phyloP scores from a whole-genome alignment of 768 basidiomycete species.

The Agrocybe praecox region DNA sequence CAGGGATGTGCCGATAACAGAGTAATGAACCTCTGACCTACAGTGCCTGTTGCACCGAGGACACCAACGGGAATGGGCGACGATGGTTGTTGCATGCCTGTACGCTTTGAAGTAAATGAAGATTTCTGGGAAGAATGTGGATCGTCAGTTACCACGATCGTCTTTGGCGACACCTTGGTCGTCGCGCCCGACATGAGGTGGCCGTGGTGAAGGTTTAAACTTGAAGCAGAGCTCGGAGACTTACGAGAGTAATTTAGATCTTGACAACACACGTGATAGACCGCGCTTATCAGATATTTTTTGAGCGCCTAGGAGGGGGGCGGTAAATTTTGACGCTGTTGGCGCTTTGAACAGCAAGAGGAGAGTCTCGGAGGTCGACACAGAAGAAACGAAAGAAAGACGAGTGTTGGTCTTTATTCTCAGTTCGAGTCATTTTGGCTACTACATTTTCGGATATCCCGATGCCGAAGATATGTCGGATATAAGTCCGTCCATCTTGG shows the following conservation, averaged over 20 bases:
- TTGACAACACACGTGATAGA: constrained; percentile 6
- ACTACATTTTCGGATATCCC: constrained; percentile 1
- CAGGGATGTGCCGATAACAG: constrained; percentile 88
- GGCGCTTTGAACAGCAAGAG: background rate
- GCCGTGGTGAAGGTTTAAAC: background rate
- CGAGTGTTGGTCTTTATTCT: background rate
- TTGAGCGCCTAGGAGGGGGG: background rate
- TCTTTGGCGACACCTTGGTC: constrained; percentile 3
- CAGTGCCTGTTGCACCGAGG: constrained; percentile 90
- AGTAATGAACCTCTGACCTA: constrained; percentile 93
- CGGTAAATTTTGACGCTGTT: background rate
- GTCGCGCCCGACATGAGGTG: constrained; percentile 6
- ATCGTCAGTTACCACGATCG: constrained; percentile 23
- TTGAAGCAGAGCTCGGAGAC: background rate
- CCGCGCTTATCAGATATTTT: constrained; percentile 10
- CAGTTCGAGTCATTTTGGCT: background rate
- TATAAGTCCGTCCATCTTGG: background rate
- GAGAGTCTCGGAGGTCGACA: background rate
- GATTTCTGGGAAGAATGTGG: constrained; percentile 27
- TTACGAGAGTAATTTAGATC: constrained; percentile 5
- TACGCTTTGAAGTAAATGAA: constrained; percentile 27
- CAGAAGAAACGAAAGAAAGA: background rate
- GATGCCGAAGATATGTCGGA: constrained; percentile 4
- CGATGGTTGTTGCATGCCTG: constrained; percentile 31
- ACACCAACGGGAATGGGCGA: constrained; percentile 60